Base-by-base conservation (phyloP, 2,329 filamentous ascomycete species). In the Ophiostoma quercus region DNA sequence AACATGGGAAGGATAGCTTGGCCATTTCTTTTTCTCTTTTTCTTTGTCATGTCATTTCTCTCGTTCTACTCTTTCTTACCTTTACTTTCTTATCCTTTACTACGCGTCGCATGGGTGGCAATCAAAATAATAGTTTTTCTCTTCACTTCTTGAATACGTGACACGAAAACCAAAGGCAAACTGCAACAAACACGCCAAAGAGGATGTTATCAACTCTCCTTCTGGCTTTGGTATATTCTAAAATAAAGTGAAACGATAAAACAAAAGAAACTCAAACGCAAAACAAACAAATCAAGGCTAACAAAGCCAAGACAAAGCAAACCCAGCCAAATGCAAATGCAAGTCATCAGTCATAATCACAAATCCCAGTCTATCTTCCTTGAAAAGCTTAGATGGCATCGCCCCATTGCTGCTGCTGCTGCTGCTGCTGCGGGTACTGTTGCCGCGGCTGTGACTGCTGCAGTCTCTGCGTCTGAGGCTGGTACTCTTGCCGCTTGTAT, bases 331-430 rank as follows among this genome's bases (percentile, higher is more conserved):
- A 65, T 39, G 34, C 62, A 39, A 63, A 41, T 66, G 34, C 43
- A 69, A 34, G 37, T 70, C 68, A 67, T 70, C 37, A 70, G 68
- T 70, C 68, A 67, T 70, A 67, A 69, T 25, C 41, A 16, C 43
- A 25, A 25, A 16, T 37, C 19, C 19, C 9, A 19, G 29, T 8
- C n/a, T 32, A 1, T 11, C 68, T 12, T 7, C 2, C 32, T 16
- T 2, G 3, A 9, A 7, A 34, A 34, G 14, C 4, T 12, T 32
- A 34, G 12, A 32, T 62, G 47, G 62, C 12, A n/a, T 63, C 25
- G 5, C n/a, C 62, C 60, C 60, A 39, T 37, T 63, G 29, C 60
- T 34, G 32, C 60, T 25, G 7, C 11, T 63, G 32, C 32, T 32
- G n/a, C 60, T 37, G 60, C 19, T 65, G 60, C 57, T 63, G 57